Conservation (phyloP, 179 eudicot genomes). For the Beta macrorhiza region DNA sequence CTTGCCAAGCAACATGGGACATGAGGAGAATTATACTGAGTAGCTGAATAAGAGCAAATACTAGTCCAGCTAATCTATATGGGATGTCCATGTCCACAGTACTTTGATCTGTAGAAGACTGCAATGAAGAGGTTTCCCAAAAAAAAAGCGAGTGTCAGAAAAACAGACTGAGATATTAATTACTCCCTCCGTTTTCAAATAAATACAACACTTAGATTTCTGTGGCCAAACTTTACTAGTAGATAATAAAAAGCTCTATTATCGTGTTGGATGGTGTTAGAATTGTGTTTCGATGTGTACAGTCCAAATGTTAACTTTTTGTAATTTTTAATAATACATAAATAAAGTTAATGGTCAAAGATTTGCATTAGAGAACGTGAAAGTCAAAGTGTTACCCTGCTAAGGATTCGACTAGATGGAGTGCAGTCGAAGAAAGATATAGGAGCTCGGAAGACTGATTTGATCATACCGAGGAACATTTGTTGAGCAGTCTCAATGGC, state of each 20-base stretch:
- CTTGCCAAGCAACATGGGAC: slow-evolving; percentile 78
- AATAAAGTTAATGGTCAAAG: no score
- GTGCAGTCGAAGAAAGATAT: slow-evolving; percentile 79
- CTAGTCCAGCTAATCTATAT: slow-evolving; percentile 85
- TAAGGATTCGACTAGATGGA: slow-evolving; percentile 83
- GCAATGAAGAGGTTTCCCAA: slow-evolving; percentile 20
- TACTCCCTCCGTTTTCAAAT: no score
- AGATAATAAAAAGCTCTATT: no score
- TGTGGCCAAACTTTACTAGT: no score
- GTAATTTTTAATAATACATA: no score
- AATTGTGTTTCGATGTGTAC: no score
- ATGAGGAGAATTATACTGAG: slow-evolving; percentile 67
- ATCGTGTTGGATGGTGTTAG: no score
- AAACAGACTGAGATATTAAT: neutral
- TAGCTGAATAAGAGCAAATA: slow-evolving; percentile 81
- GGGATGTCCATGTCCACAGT: slow-evolving; percentile 84
- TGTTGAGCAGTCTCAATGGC: slow-evolving; percentile 73
- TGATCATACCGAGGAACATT: slow-evolving; percentile 62
- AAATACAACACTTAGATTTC: no score
- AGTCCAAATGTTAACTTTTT: no score
- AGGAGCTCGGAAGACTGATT: slow-evolving; percentile 75
- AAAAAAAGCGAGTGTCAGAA: neutral
- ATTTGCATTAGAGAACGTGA: no score
- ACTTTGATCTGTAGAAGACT: slow-evolving; percentile 94
- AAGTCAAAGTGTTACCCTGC: slow-evolving; percentile 47